Evolutionary conservation across 805 yeast genomes (phyloP), one percentile per base, ranked within the genome.

Genomic region (Candida montana): DNA sequence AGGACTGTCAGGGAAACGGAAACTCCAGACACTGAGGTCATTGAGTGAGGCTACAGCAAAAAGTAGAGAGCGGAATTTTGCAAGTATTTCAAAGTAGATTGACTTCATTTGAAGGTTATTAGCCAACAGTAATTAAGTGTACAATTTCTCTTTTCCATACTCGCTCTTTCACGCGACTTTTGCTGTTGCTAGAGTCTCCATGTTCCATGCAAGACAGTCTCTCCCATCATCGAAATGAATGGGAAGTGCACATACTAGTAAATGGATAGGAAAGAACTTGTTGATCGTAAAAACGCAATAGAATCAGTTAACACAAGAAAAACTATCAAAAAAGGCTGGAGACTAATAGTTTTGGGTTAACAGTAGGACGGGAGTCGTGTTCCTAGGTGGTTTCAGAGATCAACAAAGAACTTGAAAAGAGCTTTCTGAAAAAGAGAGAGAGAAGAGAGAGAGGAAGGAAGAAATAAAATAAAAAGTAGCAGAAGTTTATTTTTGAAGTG

Each of bases 401-500:
- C 47, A 44, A 40, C 38, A 40, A 40, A 44, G 42, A 40, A 42
- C 43, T 44, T 37, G 41, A 51, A 46, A 54, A 51, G 58, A 50
- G 58, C 54, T 54, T 55, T 54, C 59, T 55, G 59, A 54, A 54
- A 53, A 48, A 39, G 46, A 62, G 66, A 67, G 68, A 47, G 63
- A 47, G 47, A 50, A 40, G 44, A 41, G 57, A 42, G 47, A 48
- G 50, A 45, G 42, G 17, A 26, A 41, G 42, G 56, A 53, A 29
- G 47, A 48, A 50, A 54, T 41, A 39, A 54, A 49, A 50, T 32
- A 39, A 49, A 48, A 42, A 49, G 31, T 17, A 19, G 17, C 21
- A 36, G 27, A 42, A 46, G 45, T 18, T 18, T 13, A 24, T 37
- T 37, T 35, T 32, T 19, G 23, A 16, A 33, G 30, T 35, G 41